Base-by-base conservation (phyloP, 2,329 filamentous ascomycete genomes). In the Fusarium aywerte region DNA sequence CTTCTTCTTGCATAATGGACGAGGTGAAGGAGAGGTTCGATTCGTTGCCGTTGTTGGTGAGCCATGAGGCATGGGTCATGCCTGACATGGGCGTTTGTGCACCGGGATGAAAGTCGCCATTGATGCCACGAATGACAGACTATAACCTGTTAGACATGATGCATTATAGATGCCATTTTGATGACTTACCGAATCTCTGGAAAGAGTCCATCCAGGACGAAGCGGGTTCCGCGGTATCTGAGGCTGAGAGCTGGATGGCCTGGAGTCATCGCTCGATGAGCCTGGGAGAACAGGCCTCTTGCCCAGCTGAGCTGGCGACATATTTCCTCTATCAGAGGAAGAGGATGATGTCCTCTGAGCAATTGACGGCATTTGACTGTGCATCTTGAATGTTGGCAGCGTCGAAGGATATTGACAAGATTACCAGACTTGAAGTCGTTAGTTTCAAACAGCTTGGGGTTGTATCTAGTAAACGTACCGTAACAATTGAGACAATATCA, bases 1-100 rank as follows among this genome's bases (percentile, higher is more conserved):
- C 77, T 44, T 80, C 78, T 62, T 80, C 78, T 33, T 80, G 78
- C 12, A 68, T 60, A 9, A 80, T 67, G 0, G 76, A 78, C 2
- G 78, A 80, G 3, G 72, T 73, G 42, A 79, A 78, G 3, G 78
- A 80, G 7, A 71, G 67, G 57, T 71, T 77, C 13, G 77, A 79
- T 45, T 78, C 74, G 52, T 70, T 67, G 18, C 66, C 65, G 25
- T 74, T 74, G 5, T 76, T 71, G 18, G 77, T 76, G 7, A 73
- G 71, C 74, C 75, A 78, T 8, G 77, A 79, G 4, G 59, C 67
- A 11, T 76, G 72, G 2, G 76, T 76, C 23, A 68, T 39, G 18
- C 69, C 67, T 3, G 77, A 79, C 7, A 72, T 67, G 1, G 77
- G 77, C 2, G 76, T 76, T 27, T 74, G 75, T 3, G 69, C 69